A percentile compares a stretch with the other conserved stretches of the same genome.
These are phyloP conservation scores for Fraxinus excelsior DNA, from an alignment of 257 asterid species.

Conservation along the genomic window DNA sequence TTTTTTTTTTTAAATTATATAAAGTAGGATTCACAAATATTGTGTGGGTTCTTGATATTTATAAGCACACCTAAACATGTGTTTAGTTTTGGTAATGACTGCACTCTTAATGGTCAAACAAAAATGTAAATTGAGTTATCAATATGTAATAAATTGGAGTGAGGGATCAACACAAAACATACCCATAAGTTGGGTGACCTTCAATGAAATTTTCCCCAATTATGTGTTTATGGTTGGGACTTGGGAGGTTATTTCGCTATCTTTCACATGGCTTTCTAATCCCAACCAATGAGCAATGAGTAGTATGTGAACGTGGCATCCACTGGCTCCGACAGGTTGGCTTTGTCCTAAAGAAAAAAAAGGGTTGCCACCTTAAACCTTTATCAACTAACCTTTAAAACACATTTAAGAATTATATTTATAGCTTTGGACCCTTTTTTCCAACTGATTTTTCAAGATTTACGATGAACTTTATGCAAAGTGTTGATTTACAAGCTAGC, in stretches of 20 bases:
- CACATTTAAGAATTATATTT: background rate
- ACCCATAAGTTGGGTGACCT: background rate
- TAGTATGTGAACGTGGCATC: background rate
- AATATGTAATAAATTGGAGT: background rate
- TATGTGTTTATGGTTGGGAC: conserved; percentile 29
- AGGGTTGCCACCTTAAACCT: background rate
- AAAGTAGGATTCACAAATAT: too few species aligned
- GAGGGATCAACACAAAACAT: background rate
- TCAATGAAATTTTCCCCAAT: background rate
- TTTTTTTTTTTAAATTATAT: too few species aligned
- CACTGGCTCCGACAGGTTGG: conserved; percentile 8
- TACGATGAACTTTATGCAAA: background rate
- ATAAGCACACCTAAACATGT: too few species aligned
- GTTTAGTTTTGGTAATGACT: too few species aligned
- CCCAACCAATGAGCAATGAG: conserved; percentile 19
- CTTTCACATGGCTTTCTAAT: conserved; percentile 3
- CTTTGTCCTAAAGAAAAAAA: background rate
- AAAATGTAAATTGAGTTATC: background rate
- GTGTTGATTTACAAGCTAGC: background rate
- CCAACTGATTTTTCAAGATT: background rate
- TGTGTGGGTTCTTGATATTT: background rate
- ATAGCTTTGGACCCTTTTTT: background rate
- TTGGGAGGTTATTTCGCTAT: conserved; percentile 32
- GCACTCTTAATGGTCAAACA: background rate
- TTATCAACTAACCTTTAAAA: background rate